phyloP scores from a whole-genome alignment of 208 protist species.

The Leishmania amazonensis region DNA sequence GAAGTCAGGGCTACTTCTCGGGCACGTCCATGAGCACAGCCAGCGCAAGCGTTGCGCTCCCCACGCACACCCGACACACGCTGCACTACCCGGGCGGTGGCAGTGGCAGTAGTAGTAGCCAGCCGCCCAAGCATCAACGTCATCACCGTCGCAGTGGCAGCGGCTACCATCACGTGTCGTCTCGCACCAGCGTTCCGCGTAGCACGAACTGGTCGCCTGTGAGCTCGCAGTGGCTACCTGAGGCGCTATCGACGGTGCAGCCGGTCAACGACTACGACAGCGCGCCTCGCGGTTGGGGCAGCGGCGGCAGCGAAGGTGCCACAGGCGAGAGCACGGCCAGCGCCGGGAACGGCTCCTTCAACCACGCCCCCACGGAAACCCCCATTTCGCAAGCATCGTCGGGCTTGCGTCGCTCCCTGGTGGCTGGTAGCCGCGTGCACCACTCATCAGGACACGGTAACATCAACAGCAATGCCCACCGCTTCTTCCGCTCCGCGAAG shows the following conservation, averaged over 20 bases:
- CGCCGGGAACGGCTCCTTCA: background rate
- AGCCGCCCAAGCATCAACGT: background rate
- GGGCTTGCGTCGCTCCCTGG: slow-evolving; percentile 1
- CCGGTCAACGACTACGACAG: background rate
- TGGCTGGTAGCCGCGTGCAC: too few relatives aligned
- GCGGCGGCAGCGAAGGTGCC: background rate
- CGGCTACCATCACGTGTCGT: slow-evolving; percentile 1
- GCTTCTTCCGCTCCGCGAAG: slow-evolving; percentile 22
- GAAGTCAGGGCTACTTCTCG: background rate
- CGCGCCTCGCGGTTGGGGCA: slow-evolving; percentile 2
- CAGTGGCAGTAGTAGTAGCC: background rate
- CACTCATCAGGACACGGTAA: background rate
- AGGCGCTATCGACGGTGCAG: background rate
- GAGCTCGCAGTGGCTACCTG: slow-evolving; percentile 19
- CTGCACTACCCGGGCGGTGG: background rate
- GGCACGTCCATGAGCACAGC: background rate
- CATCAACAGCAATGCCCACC: background rate
- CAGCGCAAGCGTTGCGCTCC: background rate
- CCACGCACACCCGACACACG: background rate
- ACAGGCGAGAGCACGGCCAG: background rate
- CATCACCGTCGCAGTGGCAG: slow-evolving; percentile 8
- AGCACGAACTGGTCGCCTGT: slow-evolving; percentile 16
- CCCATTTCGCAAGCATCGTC: slow-evolving; percentile 28
- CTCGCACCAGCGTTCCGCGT: slow-evolving; percentile 9
- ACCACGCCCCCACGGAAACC: background rate